Evolutionary conservation across 352 stramenopile genomes (phyloP).

Genomic region (Globisporangium irregulare): DNA sequence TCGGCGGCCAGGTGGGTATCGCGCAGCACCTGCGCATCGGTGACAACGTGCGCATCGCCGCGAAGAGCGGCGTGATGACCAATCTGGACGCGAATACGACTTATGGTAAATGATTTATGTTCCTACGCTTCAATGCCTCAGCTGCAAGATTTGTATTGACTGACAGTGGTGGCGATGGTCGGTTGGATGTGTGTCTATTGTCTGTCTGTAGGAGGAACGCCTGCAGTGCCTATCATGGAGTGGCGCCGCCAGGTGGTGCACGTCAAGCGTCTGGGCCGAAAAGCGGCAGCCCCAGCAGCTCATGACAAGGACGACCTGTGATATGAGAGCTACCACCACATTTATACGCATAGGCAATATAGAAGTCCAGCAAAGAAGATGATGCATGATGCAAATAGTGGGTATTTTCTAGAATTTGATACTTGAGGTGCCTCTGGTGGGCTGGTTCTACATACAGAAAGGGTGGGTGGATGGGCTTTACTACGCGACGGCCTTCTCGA

Average conservation of each 20-base stretch:
- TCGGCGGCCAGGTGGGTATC: conserved; percentile 83
- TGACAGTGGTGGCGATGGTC: not conserved
- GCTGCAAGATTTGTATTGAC: not conserved
- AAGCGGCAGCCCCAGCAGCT: conserved; percentile 13
- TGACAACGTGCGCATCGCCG: conserved; percentile 81
- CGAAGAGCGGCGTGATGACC: conserved; percentile 85
- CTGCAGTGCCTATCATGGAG: conserved; percentile 76
- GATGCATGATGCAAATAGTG: not conserved
- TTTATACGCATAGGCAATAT: not conserved
- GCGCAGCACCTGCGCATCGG: conserved; percentile 78
- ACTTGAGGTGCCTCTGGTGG: not conserved
- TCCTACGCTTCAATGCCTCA: not conserved
- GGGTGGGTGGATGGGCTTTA: not conserved
- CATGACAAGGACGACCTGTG: not conserved
- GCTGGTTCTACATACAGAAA: not conserved
- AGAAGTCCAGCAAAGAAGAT: not conserved
- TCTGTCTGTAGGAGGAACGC: conserved; percentile 46
- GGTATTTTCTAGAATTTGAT: not conserved
- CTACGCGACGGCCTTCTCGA: conserved; percentile 44
- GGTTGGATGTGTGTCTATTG: not conserved
- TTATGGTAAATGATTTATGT: conserved; percentile 37
- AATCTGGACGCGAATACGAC: conserved; percentile 47
- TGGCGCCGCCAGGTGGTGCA: conserved; percentile 70
- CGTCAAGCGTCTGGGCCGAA: conserved; percentile 47
- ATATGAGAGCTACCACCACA: not conserved